These are phyloP conservation scores for Nidula microcarpa DNA, from an alignment of 768 basidiomycete species.

Conservation along the genomic window DNA sequence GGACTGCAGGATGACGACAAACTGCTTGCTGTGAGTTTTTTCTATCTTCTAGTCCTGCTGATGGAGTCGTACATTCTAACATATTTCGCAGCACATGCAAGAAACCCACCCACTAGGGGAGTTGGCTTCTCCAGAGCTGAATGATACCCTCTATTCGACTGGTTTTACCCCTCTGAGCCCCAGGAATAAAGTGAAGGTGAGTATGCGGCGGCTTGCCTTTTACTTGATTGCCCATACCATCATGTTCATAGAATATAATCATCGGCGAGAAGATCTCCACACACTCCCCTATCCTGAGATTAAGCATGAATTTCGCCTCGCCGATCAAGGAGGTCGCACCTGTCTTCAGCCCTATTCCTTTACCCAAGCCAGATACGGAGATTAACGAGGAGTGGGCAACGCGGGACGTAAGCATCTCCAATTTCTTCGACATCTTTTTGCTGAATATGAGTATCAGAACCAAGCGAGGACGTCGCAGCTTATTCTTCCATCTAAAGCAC, in stretches of 20 bases:
- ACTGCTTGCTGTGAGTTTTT: neutral
- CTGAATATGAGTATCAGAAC: too few relatives aligned
- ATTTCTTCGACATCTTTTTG: neutral
- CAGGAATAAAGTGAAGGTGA: slow-evolving; percentile 18
- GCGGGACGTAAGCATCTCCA: slow-evolving; percentile 20
- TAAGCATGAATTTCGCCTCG: slow-evolving; percentile 21
- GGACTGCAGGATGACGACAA: slow-evolving; percentile 35
- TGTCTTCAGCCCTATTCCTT: slow-evolving; percentile 23
- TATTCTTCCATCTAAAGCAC: neutral
- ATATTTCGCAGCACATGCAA: slow-evolving; percentile 1
- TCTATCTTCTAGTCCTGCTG: neutral
- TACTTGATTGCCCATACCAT: neutral
- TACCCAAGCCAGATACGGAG: slow-evolving; percentile 28
- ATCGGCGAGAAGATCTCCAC: slow-evolving; percentile 11
- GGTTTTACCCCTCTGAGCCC: slow-evolving; percentile 21
- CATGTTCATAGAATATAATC: slow-evolving; percentile 16
- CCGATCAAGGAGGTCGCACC: slow-evolving; percentile 30
- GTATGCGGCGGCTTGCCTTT: neutral
- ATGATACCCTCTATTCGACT: slow-evolving; percentile 11
- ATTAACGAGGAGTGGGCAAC: slow-evolving; percentile 28
- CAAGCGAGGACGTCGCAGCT: too few relatives aligned
- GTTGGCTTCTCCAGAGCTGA: neutral
- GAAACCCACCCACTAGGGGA: neutral
- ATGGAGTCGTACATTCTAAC: neutral
- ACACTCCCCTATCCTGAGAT: slow-evolving; percentile 25